Percentiles rank a stretch among this genome's conserved stretches.
phyloP scores from a whole-genome alignment of 257 asterid species.

The Haberlea rhodopensis region DNA sequence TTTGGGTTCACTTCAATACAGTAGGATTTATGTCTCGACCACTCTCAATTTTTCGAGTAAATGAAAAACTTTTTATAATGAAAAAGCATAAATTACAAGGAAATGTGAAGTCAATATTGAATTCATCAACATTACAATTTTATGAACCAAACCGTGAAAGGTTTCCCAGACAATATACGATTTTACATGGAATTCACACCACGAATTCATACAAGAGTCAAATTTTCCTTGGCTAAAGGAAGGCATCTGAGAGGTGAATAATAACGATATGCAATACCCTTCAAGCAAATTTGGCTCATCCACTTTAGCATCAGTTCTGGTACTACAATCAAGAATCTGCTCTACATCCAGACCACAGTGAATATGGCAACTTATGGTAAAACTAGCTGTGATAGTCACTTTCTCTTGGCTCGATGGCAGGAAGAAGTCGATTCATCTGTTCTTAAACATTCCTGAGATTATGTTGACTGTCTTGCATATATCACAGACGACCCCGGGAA shows the following conservation, averaged over 20 bases:
- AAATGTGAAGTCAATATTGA: too few species aligned
- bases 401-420: neutral
- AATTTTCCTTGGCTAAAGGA: too few species aligned
- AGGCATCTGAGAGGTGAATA: neutral
- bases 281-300: neutral
- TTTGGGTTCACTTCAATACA: too few species aligned
- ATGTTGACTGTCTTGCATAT: neutral
- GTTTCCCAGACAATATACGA: too few species aligned
- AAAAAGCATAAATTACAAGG: too few species aligned
- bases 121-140: too few species aligned
- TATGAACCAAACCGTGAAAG: too few species aligned
- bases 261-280: neutral
- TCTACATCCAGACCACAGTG: neutral
- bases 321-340: conserved; percentile 11
- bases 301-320: neutral
- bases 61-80: too few species aligned
- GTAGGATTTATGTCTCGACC: too few species aligned
- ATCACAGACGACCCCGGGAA: neutral
- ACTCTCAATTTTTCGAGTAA: too few species aligned
- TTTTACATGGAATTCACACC: neutral
- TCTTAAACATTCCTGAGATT: neutral
- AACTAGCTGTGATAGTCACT: neutral
- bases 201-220: neutral
- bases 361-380: neutral
- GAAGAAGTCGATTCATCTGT: conserved; percentile 4